Base-by-base conservation (phyloP, 192 early-diverging fungal species). In the Coemansia sp. region DNA sequence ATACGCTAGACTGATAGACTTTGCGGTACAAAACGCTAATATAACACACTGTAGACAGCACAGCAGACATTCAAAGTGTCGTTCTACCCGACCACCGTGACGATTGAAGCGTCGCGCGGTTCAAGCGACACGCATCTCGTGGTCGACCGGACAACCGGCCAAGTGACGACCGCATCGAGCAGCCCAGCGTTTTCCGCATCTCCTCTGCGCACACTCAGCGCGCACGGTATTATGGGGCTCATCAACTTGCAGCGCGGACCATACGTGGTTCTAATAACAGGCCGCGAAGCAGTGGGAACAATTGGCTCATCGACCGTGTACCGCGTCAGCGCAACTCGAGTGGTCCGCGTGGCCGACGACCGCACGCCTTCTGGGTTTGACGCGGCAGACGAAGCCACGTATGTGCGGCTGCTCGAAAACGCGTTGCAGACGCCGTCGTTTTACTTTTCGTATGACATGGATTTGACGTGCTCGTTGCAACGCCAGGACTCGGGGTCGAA, bases 371-470 rank as follows among this genome's bases (percentile, higher is more conserved):
- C 59, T 3, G 76, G 62, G 10, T 66, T 47, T 14, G 70, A 75
- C 23, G 71, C 72, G 3, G 43, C 69, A 16, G 90, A 91, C 69
- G 91, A 93, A 61, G 71, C 75, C 2, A 72, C 69, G 35, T 93
- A 89, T 59, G 65, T 92, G 54, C 57, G 66, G 12, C 82, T 90
- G 62, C 57, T 92, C 26, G 68, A 87, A 27, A 61, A 61, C 14
- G 74, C 89, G 27, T 74, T 92, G 27, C 75, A 64, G 3, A 55
- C 74, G 12, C 69, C 76, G 29, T 76, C 78, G 63, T 89, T 89
- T 58, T 95, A 92, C 64, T 96, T 93, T 72, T 97, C 96, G 50
- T 91, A 92, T 63, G 83, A 84, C 22, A 90, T 85, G 66, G 93
- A 99, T 61, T 57, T 99, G 45, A 98, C 97, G 6, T 87, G 90